Evolutionary conservation across 768 basidiomycete genomes (phyloP), one percentile per base, ranked within the genome.

Genomic region (Phlebiopsis flavidoalba): DNA sequence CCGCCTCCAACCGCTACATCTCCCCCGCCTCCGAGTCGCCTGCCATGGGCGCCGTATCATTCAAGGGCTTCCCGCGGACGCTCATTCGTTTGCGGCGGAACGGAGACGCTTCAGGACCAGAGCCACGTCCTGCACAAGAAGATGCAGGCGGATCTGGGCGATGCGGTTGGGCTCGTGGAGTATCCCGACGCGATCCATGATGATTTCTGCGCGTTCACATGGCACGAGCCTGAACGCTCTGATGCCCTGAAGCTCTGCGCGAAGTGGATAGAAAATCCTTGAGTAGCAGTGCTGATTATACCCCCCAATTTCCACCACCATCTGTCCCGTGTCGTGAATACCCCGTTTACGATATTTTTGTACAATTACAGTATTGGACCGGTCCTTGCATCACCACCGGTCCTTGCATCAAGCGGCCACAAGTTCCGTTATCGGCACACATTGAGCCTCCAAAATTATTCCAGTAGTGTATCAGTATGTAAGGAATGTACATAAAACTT

Each of bases 31-130:
- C 53, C 22, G 3, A 47, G 45, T 22, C 57, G 26, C n/a, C 22
- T 45, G 40, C 43, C 21, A 43, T 43, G 40, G 37, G 43, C 3
- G 17, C 22, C 36, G 60, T 57, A 1, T 58, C 63, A 3, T 73
- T 67, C 60, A 52, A 49, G 53, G 74, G 71, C 52, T 75, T 71
- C 52, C 72, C 74, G 51, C 69, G 66, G 62, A 71, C 70, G 19
- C 69, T 68, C 66, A 64, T 78, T n/a, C 49, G 60, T 66, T 14
- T 64, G 61, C 26, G 72, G 72, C 19, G 71, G 63, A 45, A 68
- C 66, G 48, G 71, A 77, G 65, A 62, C 66, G 63, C 66, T 74
- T 59, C 63, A 73, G 64, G 74, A 77, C 69, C 71, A 71, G 69
- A 76, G 74, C 62, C 65, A 64, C 57, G 65, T 58, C 11, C 58